These are phyloP conservation scores for Scytalidium sp. DNA, from an alignment of 2,329 filamentous ascomycete species.

Conservation along the genomic window DNA sequence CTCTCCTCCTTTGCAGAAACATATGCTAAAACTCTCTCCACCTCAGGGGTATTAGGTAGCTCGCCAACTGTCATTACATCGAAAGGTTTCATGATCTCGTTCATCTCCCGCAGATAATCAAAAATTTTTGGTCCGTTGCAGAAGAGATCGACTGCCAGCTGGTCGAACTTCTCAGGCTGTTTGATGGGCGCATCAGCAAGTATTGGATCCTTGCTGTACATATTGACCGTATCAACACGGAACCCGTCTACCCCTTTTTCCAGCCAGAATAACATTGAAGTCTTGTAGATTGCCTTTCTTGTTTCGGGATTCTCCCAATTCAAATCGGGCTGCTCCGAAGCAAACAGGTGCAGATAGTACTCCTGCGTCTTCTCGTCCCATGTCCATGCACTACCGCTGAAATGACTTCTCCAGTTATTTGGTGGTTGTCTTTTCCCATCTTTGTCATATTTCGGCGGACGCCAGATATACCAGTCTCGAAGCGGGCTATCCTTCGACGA, in stretches of 20 bases:
- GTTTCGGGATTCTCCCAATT: slow-evolving; percentile 76
- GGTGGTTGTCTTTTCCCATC: slow-evolving; percentile 64
- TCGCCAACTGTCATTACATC: slow-evolving; percentile 71
- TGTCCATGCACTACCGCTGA: slow-evolving; percentile 61
- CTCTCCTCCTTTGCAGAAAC: slow-evolving; percentile 56
- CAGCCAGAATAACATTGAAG: slow-evolving; percentile 77
- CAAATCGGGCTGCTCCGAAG: slow-evolving; percentile 75
- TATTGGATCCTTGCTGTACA: slow-evolving; percentile 61
- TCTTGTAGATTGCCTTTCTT: slow-evolving; percentile 66
- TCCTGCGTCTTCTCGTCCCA: slow-evolving; percentile 71
- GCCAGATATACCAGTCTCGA: slow-evolving; percentile 66
- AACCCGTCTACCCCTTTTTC: slow-evolving; percentile 70
- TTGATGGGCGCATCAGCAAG: slow-evolving; percentile 57
- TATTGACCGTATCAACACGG: slow-evolving; percentile 72
- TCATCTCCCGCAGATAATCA: slow-evolving; percentile 66
- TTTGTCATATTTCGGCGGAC: slow-evolving; percentile 47
- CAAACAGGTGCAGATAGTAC: slow-evolving; percentile 77
- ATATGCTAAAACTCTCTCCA: slow-evolving; percentile 54
- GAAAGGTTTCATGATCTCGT: slow-evolving; percentile 55
- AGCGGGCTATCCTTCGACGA: slow-evolving; percentile 48
- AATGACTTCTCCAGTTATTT: slow-evolving; percentile 70
- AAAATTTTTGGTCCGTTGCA: slow-evolving; percentile 68
- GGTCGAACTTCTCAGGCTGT: slow-evolving; percentile 39
- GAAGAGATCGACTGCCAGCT: slow-evolving; percentile 55
- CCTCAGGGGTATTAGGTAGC: slow-evolving; percentile 59